Conservation (phyloP, 2,329 filamentous ascomycete genomes). For the Pestalotiopsis sp. region DNA sequence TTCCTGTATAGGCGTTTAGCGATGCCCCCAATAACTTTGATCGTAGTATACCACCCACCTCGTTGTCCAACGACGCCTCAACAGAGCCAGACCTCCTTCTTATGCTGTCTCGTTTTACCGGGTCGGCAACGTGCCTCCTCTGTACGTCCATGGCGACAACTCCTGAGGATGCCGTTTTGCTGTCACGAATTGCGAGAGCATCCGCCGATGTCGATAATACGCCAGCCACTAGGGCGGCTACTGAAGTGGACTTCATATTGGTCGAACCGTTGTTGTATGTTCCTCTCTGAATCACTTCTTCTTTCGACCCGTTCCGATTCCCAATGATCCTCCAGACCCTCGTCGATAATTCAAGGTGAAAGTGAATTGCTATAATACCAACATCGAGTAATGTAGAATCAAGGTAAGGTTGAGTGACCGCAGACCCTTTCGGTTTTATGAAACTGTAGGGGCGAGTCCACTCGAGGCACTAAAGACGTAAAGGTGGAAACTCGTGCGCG, state of each 20-base stretch:
- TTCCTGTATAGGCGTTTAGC: conserved; percentile 42
- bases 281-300: not conserved
- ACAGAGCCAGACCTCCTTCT: conserved; percentile 46
- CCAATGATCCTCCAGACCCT: conserved; percentile 13
- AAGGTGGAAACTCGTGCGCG: conserved; percentile 25
- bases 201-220: conserved; percentile 25
- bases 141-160: conserved; percentile 51
- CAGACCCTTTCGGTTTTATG: conserved; percentile 20
- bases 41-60: conserved; percentile 42
- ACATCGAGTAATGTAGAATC: conserved; percentile 18
- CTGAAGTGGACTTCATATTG: conserved; percentile 23
- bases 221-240: conserved; percentile 28
- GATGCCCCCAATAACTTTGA: not conserved
- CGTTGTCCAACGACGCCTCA: conserved; percentile 54
- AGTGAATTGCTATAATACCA: conserved; percentile 21
- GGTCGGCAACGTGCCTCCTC: conserved; percentile 41
- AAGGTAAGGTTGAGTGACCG: not conserved
- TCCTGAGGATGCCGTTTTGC: conserved; percentile 32
- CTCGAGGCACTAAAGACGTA: conserved; percentile 4
- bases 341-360: conserved; percentile 16
- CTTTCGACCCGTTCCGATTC: not conserved
- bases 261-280: not conserved
- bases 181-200: conserved; percentile 28
- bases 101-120: conserved; percentile 46
- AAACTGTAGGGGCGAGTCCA: not conserved